These are phyloP conservation scores for Tuber borchii DNA, from an alignment of 495 filamentous ascomycete genomes.

Conservation along the genomic window DNA sequence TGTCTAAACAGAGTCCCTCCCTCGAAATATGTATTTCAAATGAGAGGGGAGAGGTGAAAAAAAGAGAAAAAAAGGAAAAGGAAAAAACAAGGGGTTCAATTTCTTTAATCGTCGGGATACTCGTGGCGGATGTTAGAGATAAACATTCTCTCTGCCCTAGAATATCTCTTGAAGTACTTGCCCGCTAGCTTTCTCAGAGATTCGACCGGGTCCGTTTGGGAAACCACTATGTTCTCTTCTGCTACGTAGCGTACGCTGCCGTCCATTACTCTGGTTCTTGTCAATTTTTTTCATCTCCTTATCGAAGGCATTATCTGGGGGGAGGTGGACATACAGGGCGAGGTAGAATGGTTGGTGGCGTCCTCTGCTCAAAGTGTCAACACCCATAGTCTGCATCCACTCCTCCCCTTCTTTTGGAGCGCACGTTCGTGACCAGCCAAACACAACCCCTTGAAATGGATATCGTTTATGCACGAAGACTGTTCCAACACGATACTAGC, in stretches of 20 bases:
- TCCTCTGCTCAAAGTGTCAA: constrained; percentile 58
- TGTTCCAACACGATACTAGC: constrained; percentile 72
- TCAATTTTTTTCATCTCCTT: constrained; percentile 6
- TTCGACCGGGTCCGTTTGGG: constrained; percentile 47
- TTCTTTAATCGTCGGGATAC: constrained; percentile 64
- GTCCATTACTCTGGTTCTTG: constrained; percentile 56
- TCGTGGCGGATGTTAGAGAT: constrained; percentile 79
- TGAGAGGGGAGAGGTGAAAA: neutral
- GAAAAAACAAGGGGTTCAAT: neutral
- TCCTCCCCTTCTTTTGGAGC: constrained; percentile 49
- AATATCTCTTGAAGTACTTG: constrained; percentile 84
- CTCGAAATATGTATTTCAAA: neutral
- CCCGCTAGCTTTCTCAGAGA: constrained; percentile 66
- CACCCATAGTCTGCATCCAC: constrained; percentile 55
- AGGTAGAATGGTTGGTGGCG: constrained; percentile 75
- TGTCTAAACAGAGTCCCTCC: neutral
- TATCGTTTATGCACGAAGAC: constrained; percentile 79
- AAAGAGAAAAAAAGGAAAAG: neutral
- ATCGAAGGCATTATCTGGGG: neutral
- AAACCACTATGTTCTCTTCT: constrained; percentile 67
- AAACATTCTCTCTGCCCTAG: constrained; percentile 58
- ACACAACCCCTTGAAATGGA: constrained; percentile 69
- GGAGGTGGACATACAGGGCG: constrained; percentile 58
- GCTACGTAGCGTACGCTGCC: constrained; percentile 68
- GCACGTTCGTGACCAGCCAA: constrained; percentile 69